Evolutionary conservation across 768 basidiomycete genomes (phyloP), one percentile per base, ranked within the genome.

Genomic region (Leccinum longicurvipes): DNA sequence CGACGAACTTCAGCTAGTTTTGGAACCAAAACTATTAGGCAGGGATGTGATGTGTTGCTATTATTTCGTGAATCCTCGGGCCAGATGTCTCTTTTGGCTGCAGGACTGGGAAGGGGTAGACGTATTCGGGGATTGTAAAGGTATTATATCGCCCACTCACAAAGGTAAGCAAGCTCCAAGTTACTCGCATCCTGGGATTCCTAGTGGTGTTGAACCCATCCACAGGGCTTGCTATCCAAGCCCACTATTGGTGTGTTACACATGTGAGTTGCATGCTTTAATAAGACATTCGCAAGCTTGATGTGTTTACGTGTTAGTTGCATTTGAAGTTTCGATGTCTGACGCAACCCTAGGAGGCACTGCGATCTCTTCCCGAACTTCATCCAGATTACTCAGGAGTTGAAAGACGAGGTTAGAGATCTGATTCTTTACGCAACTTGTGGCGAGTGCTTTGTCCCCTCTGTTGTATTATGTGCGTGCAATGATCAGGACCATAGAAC

Each of bases 61-160:
- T 63, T 84, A 83, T 60, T 81, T 80, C 53, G 80, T 76, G 31
- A 74, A 82, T 57, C 81, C 83, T 46, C 21, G 58, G 0, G 66
- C 68, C 0, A 75, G 79, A n/a, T 64, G 70, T 17, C 68, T 85
- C 7, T 86, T 86, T 56, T 87, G 81, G 76, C 53, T 84, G 32
- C 76, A 84, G 42, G 58, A 71, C 0, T 79, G 75, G 53, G 63
- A 76, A 0, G 72, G 75, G 2, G 29, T 49, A 0, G 51, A 65
- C 5, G 61, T 83, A 29, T 60, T 73, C 21, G 24, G 23, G 23
- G 60, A 66, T 6, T 70, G 70, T 39, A 54, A 23, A 48, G 68
- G 67, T 6, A 12, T 6, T 0, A 27, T 65, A 9, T 70, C 58
- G 0, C 15, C 34, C 41, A 45, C 64, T 0, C 70, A 71, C 50